These are phyloP conservation scores for Carpinus fangiana DNA, from an alignment of 306 rosid species.

Conservation along the genomic window DNA sequence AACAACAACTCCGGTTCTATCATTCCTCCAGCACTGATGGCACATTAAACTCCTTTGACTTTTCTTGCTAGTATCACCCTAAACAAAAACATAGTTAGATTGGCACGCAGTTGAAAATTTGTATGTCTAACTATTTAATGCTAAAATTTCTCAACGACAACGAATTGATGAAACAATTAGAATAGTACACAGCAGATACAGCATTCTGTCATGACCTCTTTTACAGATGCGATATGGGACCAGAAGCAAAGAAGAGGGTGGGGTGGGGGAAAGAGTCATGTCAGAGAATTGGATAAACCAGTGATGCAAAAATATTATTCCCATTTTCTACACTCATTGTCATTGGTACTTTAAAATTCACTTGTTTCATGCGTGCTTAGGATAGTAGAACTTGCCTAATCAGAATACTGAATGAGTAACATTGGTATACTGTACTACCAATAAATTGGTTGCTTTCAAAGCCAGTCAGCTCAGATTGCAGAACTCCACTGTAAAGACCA, in stretches of 20 bases:
- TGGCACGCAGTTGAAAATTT: slow-evolving; percentile 5
- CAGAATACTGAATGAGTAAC: neutral
- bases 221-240: neutral
- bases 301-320: neutral
- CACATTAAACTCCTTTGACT: slow-evolving; percentile 40
- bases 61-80: slow-evolving; percentile 40
- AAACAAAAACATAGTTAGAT: slow-evolving; percentile 25
- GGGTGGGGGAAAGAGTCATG: neutral
- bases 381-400: neutral
- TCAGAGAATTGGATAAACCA: neutral
- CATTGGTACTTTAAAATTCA: neutral
- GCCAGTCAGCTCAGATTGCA: neutral
- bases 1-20: slow-evolving; percentile 37
- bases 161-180: slow-evolving; percentile 1
- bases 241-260: neutral
- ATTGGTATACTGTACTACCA: neutral
- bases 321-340: neutral
- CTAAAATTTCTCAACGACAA: slow-evolving; percentile 10
- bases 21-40: slow-evolving; percentile 56
- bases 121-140: slow-evolving; percentile 4
- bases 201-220: neutral
- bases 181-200: neutral
- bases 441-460: slow-evolving; percentile 6
- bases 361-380: neutral
- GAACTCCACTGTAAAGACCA: neutral